Evolutionary conservation across 2,329 filamentous ascomycete species (phyloP).

Genomic region (Alternaria panax): DNA sequence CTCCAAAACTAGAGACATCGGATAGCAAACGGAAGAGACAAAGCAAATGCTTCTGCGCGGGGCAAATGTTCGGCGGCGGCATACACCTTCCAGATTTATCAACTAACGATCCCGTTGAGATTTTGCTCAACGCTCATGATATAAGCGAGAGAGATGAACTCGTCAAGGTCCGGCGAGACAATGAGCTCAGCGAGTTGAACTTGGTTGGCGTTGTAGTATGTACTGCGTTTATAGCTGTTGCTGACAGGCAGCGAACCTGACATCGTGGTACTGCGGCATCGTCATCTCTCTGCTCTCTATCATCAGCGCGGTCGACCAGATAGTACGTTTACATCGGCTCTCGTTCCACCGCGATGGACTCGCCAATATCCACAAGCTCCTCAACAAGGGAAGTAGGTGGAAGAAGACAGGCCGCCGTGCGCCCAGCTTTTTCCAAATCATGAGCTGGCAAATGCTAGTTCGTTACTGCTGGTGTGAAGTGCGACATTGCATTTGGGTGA

Average conservation of each 20-base stretch:
- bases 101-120: constrained; percentile 47
- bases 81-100: constrained; percentile 41
- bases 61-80: constrained; percentile 41
- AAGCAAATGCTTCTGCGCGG: constrained; percentile 16
- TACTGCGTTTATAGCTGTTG: background rate
- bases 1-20: background rate
- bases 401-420: constrained; percentile 23
- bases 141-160: constrained; percentile 44
- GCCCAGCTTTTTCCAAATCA: constrained; percentile 39
- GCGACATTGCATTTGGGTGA: constrained; percentile 33
- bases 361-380: constrained; percentile 43
- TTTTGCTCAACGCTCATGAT: constrained; percentile 47
- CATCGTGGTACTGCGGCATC: constrained; percentile 53
- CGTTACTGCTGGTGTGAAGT: constrained; percentile 49
- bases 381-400: constrained; percentile 32
- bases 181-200: constrained; percentile 51
- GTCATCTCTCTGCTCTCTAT: constrained; percentile 61
- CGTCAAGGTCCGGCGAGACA: constrained; percentile 49
- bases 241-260: constrained; percentile 53
- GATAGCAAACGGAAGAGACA: constrained; percentile 3
- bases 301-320: constrained; percentile 54
- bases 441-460: constrained; percentile 49
- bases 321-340: constrained; percentile 53
- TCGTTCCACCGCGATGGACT: constrained; percentile 52
- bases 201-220: constrained; percentile 53